Percentiles rank a stretch among this genome's conserved stretches.
phyloP scores from a whole-genome alignment of 1,284 basidiomycete genomes.

The Trametes versicolor region DNA sequence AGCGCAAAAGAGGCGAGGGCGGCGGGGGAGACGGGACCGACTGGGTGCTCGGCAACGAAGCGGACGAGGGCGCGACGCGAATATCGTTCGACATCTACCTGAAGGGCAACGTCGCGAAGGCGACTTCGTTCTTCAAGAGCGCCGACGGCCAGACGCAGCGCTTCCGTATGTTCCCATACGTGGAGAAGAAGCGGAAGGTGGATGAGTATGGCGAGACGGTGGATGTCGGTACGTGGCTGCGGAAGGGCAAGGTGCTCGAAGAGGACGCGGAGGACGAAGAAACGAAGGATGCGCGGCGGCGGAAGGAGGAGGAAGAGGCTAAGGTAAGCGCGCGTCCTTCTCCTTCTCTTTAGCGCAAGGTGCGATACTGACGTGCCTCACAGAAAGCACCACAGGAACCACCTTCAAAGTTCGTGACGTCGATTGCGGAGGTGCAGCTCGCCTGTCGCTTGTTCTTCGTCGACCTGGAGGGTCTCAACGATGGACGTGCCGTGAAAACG shows the following conservation, averaged over 20 bases:
- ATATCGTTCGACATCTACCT: slow-evolving; percentile 97
- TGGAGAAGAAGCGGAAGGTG: slow-evolving; percentile 91
- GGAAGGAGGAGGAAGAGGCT: slow-evolving; percentile 82
- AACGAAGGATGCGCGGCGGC: slow-evolving; percentile 76
- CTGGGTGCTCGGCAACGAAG: slow-evolving; percentile 60
- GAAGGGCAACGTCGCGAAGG: slow-evolving; percentile 90
- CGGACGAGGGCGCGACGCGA: slow-evolving; percentile 78
- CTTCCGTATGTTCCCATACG: slow-evolving; percentile 97
- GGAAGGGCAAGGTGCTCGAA: slow-evolving; percentile 89
- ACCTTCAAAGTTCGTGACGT: slow-evolving; percentile 91
- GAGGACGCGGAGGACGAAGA: slow-evolving; percentile 89
- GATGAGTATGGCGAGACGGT: slow-evolving; percentile 97
- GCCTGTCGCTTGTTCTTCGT: slow-evolving; percentile 90
- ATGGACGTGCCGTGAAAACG: slow-evolving; percentile 96
- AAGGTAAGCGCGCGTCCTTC: slow-evolving; percentile 64
- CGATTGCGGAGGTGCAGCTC: slow-evolving; percentile 79
- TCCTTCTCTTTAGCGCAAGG: neutral
- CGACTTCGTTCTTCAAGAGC: slow-evolving; percentile 86
- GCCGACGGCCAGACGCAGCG: slow-evolving; percentile 75
- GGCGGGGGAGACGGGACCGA: slow-evolving; percentile 61
- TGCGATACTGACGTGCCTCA: slow-evolving; percentile 18
- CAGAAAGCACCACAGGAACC: slow-evolving; percentile 82
- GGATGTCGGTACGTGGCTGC: slow-evolving; percentile 93
- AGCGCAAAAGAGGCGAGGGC: slow-evolving; percentile 57
- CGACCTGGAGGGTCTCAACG: slow-evolving; percentile 96